Conservation (phyloP, 352 stramenopile species). For the Pythium periplocum region DNA sequence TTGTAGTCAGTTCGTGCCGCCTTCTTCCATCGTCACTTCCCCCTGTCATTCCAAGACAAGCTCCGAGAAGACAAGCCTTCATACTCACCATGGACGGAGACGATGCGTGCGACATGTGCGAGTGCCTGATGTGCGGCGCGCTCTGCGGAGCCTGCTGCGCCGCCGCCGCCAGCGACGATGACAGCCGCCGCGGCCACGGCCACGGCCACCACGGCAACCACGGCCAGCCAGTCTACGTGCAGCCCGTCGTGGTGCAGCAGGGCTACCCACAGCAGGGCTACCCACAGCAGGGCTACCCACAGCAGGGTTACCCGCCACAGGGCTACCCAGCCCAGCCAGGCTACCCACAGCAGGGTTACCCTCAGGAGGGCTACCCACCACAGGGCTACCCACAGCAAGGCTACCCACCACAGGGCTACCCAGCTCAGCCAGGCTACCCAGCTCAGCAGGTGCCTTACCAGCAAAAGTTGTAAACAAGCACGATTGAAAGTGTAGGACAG, state of each 20-base stretch:
- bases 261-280: constrained; percentile 44
- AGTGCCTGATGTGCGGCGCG: constrained; percentile 62
- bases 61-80: no score
- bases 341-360: constrained; percentile 34
- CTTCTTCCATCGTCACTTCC: no score
- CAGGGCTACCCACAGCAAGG: constrained; percentile 36
- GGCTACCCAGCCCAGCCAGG: constrained; percentile 20
- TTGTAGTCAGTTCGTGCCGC: no score
- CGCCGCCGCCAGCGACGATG: constrained; percentile 24
- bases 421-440: constrained; percentile 14
- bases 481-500: no score
- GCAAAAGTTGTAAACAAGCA: constrained; percentile 18
- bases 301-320: constrained; percentile 20
- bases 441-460: constrained; percentile 11
- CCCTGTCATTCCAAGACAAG: no score
- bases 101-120: constrained; percentile 70
- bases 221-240: constrained; percentile 58
- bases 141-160: constrained; percentile 76
- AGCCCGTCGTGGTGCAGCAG: constrained; percentile 54
- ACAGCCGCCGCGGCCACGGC: constrained; percentile 29
- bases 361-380: constrained; percentile 37
- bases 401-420: constrained; percentile 20
- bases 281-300: constrained; percentile 37
- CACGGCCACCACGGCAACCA: constrained; percentile 27
- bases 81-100: constrained; percentile 18